Evolutionary conservation across 2,329 filamentous ascomycete species (phyloP).

Genomic region (Calonectria honghensis): DNA sequence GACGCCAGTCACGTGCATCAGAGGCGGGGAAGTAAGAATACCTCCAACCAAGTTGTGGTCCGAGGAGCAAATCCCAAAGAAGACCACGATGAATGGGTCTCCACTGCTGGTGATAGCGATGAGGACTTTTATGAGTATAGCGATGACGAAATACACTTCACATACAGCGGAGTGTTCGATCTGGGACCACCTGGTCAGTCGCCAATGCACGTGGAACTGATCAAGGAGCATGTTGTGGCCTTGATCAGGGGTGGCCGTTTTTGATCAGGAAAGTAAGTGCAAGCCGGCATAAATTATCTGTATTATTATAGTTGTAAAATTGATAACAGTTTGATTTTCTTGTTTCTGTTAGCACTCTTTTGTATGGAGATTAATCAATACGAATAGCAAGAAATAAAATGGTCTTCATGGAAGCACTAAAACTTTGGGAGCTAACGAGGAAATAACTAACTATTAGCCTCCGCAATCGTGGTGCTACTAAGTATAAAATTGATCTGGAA

Average conservation of each 20-base stretch:
- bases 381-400: too few species aligned
- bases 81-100: background rate
- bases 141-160: background rate
- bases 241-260: background rate
- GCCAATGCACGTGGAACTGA: background rate
- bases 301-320: background rate
- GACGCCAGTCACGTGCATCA: background rate
- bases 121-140: background rate
- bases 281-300: background rate
- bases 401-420: too few species aligned
- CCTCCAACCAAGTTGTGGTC: background rate
- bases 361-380: background rate
- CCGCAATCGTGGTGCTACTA: background rate
- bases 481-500: too few species aligned
- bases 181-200: background rate
- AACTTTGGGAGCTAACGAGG: too few species aligned
- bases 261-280: background rate
- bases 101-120: background rate
- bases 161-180: background rate
- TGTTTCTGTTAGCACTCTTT: background rate
- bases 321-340: background rate
- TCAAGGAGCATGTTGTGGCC: background rate
- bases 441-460: too few species aligned
- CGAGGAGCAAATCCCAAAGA: background rate
- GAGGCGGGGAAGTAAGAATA: background rate